A percentile compares a stretch with the other conserved stretches of the same genome.
Evolutionary conservation across 805 yeast genomes (phyloP).

Genomic region (Candida morakotiae): DNA sequence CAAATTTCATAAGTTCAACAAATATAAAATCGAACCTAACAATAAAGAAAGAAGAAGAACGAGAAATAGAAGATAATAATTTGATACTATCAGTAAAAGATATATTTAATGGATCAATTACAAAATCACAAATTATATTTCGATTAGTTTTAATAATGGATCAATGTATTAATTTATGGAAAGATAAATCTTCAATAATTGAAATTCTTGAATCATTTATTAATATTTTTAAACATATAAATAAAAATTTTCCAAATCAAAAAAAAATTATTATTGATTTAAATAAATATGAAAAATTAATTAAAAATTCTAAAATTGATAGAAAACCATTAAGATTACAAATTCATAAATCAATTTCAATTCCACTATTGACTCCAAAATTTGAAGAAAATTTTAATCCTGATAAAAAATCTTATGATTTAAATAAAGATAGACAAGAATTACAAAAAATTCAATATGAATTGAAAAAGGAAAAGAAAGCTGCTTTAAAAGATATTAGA

Average conservation of each 20-base stretch:
- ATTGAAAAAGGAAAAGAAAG: constrained; percentile 88
- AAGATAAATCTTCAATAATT: constrained; percentile 54
- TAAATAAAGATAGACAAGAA: constrained; percentile 73
- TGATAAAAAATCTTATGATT: constrained; percentile 87
- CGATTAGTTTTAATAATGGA: constrained; percentile 32
- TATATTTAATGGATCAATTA: constrained; percentile 7
- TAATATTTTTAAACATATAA: constrained; percentile 36
- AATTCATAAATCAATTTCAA: constrained; percentile 77
- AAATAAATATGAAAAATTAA: constrained; percentile 36
- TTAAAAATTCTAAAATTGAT: constrained; percentile 23
- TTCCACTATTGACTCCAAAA: constrained; percentile 82
- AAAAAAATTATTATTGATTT: background rate
- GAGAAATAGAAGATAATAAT: constrained; percentile 1
- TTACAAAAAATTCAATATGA: constrained; percentile 76
- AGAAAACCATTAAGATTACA: constrained; percentile 73
- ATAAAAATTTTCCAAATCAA: too few species aligned
- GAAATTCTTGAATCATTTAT: constrained; percentile 55
- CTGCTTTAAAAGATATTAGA: constrained; percentile 84
- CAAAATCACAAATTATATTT: constrained; percentile 27
- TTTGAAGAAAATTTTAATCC: constrained; percentile 96
- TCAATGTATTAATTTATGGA: constrained; percentile 44
- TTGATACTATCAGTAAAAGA: constrained; percentile 10
- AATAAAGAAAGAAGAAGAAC: constrained; percentile 10
- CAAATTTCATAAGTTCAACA: background rate
- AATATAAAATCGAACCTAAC: constrained; percentile 10